Evolutionary conservation across 345 rosid species (phyloP).

Genomic region (Laguncularia racemosa): DNA sequence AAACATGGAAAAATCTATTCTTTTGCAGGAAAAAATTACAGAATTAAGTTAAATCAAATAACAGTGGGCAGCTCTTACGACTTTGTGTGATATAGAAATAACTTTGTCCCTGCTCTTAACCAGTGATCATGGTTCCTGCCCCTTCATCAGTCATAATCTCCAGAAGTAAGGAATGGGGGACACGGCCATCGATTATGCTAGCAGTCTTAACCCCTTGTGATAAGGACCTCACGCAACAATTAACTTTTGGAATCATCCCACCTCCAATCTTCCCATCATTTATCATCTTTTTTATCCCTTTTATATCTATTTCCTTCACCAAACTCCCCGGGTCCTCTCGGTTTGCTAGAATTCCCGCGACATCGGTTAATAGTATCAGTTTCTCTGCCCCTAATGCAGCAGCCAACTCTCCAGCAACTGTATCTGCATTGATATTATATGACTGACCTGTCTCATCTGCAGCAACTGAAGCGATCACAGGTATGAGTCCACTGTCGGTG

Average conservation of each 20-base stretch:
- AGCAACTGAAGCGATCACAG: slow-evolving; percentile 89
- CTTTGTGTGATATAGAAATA: too few relatives aligned
- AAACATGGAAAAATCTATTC: too few relatives aligned
- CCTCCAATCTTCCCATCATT: slow-evolving; percentile 69
- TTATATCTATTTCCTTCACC: slow-evolving; percentile 80
- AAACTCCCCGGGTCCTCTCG: slow-evolving; percentile 55
- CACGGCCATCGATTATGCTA: slow-evolving; percentile 86
- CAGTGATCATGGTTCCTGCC: slow-evolving; percentile 95
- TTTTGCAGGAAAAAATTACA: too few relatives aligned
- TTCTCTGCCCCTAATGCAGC: slow-evolving; percentile 94
- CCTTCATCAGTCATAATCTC: slow-evolving; percentile 91
- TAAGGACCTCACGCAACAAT: slow-evolving; percentile 72
- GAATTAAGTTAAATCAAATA: too few relatives aligned
- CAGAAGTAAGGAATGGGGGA: slow-evolving; percentile 69
- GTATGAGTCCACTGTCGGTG: slow-evolving; percentile 53
- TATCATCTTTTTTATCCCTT: slow-evolving; percentile 77
- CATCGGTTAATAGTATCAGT: slow-evolving; percentile 77
- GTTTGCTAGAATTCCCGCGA: slow-evolving; percentile 68
- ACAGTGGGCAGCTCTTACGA: too few relatives aligned
- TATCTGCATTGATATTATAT: slow-evolving; percentile 89
- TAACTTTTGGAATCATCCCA: slow-evolving; percentile 94
- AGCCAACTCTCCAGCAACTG: slow-evolving; percentile 90
- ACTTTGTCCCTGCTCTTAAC: slow-evolving; percentile 17
- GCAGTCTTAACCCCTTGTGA: slow-evolving; percentile 91
- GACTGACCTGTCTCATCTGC: slow-evolving; percentile 68